These are phyloP conservation scores for Chlorella sp. DNA, from an alignment of 139 green algal species.

Conservation along the genomic window DNA sequence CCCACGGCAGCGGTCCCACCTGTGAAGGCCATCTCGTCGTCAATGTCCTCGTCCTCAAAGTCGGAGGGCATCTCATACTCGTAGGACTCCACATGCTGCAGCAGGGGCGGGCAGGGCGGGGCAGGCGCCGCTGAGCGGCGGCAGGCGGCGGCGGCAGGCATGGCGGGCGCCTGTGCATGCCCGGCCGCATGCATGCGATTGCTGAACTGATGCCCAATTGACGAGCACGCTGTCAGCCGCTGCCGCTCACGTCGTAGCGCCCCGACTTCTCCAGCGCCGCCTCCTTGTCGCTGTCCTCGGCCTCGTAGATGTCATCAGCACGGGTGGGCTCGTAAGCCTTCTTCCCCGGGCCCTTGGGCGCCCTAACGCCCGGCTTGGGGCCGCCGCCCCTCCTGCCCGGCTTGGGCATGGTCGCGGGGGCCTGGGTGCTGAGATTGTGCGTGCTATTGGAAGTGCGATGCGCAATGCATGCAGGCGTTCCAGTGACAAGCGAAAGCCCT, in stretches of 20 bases:
- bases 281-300: conserved; percentile 61
- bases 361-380: too few relatives aligned
- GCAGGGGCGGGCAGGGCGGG: neutral
- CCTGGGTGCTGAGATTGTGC: too few relatives aligned
- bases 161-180: neutral
- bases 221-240: neutral
- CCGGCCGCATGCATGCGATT: neutral
- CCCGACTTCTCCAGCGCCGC: conserved; percentile 32
- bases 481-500: too few relatives aligned
- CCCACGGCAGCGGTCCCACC: conserved; percentile 24
- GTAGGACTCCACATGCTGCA: conserved; percentile 87
- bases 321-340: neutral
- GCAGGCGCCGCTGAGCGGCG: neutral
- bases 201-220: neutral
- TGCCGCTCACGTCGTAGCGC: conserved; percentile 59
- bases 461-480: too few relatives aligned
- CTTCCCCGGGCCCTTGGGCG: conserved; percentile 8
- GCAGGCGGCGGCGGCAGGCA: conserved; percentile 3
- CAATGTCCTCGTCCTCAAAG: conserved; percentile 97
- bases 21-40: conserved; percentile 94
- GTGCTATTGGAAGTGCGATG: too few relatives aligned
- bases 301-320: conserved; percentile 65
- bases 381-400: conserved; percentile 8
- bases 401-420: neutral
- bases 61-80: conserved; percentile 90